These are phyloP conservation scores for Dryadomyces quercus-mongolicae DNA, from an alignment of 2,329 filamentous ascomycete genomes.

Conservation along the genomic window DNA sequence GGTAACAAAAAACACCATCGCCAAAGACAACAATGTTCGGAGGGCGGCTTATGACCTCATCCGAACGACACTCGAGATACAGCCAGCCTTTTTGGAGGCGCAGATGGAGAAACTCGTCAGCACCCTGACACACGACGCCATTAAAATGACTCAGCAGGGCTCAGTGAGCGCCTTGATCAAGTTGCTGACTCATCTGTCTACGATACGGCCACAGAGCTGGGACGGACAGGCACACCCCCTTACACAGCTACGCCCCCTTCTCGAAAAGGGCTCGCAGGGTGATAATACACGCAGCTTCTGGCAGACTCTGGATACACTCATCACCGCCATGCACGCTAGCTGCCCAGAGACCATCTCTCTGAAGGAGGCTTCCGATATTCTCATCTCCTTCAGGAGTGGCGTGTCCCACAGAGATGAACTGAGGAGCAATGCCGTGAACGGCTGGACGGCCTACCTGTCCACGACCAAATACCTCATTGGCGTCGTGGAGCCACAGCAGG, in stretches of 20 bases:
- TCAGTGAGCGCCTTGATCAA: slow-evolving; percentile 63
- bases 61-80: slow-evolving; percentile 32
- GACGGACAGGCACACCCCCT: slow-evolving; percentile 40
- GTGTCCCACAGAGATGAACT: slow-evolving; percentile 65
- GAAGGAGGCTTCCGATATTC: slow-evolving; percentile 44
- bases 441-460: slow-evolving; percentile 66
- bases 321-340: slow-evolving; percentile 38
- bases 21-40: slow-evolving; percentile 42
- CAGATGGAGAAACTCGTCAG: slow-evolving; percentile 40
- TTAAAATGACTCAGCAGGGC: slow-evolving; percentile 59
- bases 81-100: slow-evolving; percentile 32
- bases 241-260: slow-evolving; percentile 53
- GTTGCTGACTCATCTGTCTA: slow-evolving; percentile 54
- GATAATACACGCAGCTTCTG: slow-evolving; percentile 52
- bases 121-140: slow-evolving; percentile 57
- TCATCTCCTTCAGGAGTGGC: slow-evolving; percentile 58
- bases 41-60: slow-evolving; percentile 40
- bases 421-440: slow-evolving; percentile 50
- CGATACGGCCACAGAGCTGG: slow-evolving; percentile 59
- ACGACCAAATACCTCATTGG: slow-evolving; percentile 42
- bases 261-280: slow-evolving; percentile 77
- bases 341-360: slow-evolving; percentile 28
- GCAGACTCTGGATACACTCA: slow-evolving; percentile 50
- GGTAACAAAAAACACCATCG: slow-evolving; percentile 55
- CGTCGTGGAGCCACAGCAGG: slow-evolving; percentile 32